Conservation (phyloP, 2,329 filamentous ascomycete species). For the Beauveria pseudobassiana region DNA sequence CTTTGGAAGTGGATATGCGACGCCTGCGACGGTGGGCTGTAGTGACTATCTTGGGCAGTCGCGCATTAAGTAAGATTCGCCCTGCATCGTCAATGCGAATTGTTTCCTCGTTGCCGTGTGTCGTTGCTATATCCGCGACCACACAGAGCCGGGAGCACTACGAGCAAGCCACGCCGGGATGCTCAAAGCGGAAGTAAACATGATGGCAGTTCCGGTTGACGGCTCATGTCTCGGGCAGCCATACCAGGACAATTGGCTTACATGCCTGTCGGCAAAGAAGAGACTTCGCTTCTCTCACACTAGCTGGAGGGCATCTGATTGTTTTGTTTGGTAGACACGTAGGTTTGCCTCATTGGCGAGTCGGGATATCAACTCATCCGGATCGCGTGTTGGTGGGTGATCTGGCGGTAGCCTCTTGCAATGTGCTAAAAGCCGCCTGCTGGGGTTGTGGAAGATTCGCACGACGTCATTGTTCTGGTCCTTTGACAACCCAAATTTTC, state of each 20-base stretch:
- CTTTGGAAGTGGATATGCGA: background rate
- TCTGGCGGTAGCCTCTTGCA: background rate
- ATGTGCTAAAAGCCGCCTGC: background rate
- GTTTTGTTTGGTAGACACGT: background rate
- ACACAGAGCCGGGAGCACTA: background rate
- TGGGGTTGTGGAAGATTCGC: background rate
- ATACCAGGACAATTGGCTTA: conserved; percentile 3
- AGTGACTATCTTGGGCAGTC: background rate
- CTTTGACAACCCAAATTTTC: conserved; percentile 1
- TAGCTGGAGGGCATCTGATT: background rate
- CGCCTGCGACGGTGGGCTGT: background rate
- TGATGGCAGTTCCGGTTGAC: background rate
- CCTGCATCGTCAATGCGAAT: background rate
- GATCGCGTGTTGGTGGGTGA: conserved; percentile 6
- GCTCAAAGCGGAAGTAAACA: conserved; percentile 10
- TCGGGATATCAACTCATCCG: background rate
- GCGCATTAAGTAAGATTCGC: background rate
- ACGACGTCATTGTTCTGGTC: conserved; percentile 8
- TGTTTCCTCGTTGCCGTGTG: background rate
- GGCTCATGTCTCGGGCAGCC: conserved; percentile 2
- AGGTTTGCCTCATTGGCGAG: background rate
- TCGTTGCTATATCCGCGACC: background rate
- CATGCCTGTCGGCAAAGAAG: conserved; percentile 1
- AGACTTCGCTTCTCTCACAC: background rate
- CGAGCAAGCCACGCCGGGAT: conserved; percentile 5